Percentiles rank a stretch among this genome's conserved stretches.
These are phyloP conservation scores for Reutealis trisperma DNA, from an alignment of 345 rosid species.

Conservation along the genomic window DNA sequence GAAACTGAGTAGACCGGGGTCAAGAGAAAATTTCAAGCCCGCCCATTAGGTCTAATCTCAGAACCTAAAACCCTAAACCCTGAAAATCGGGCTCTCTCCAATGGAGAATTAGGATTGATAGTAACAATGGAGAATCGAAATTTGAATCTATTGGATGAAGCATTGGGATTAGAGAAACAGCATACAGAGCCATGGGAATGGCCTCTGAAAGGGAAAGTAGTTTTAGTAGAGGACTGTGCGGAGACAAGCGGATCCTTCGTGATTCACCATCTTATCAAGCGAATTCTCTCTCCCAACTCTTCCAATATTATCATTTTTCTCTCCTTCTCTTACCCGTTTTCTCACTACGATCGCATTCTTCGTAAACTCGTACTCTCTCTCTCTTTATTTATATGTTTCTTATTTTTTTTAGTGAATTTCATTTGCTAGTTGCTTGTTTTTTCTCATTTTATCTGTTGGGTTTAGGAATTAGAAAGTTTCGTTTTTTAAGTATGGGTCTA, in stretches of 20 bases:
- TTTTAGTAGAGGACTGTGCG: constrained; percentile 73
- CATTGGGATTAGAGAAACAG: constrained; percentile 55
- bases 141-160: constrained; percentile 63
- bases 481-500: no score
- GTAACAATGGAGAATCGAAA: constrained; percentile 23
- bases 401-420: background rate
- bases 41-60: no score
- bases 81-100: no score
- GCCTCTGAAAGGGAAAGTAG: constrained; percentile 50
- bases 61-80: background rate
- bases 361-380: constrained; percentile 20
- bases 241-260: constrained; percentile 81
- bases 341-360: constrained; percentile 73
- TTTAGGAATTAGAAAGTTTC: no score
- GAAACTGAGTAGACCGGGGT: no score
- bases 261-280: constrained; percentile 81
- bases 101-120: background rate
- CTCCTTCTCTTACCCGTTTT: constrained; percentile 77
- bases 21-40: no score
- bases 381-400: background rate
- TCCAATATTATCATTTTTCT: constrained; percentile 57
- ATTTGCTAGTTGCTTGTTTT: background rate
- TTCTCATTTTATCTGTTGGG: background rate
- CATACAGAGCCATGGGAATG: constrained; percentile 29
- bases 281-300: constrained; percentile 52